Base-by-base conservation (phyloP, 2,329 filamentous ascomycete genomes). In the Aspergillus sp. region DNA sequence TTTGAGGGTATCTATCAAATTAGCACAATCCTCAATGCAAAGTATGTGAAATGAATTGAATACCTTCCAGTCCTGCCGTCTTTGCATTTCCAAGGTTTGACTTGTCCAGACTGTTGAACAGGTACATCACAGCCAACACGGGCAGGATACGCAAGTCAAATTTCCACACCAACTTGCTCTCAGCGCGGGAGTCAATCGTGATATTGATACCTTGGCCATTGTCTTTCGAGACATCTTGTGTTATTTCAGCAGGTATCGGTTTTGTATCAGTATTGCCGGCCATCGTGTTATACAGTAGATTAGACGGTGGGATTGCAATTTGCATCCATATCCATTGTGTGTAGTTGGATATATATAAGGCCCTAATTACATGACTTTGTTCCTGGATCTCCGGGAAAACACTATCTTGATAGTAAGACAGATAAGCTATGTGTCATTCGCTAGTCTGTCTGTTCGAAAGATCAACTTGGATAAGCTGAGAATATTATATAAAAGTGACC, bases 71-170 rank as follows among this genome's bases (percentile, higher is more conserved):
- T 2, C 55, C 55, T 2, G 57, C 60, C 3, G 60, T 62, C 47
- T 62, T 61, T 17, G 60, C 59, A 52, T 61, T 61, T 5, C 59
- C 59, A 22, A 65, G 46, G 42, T 74, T 75, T 41, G 61, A 63
- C 48, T 73, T 73, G 52, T 74, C 71, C 5, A 71, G 61, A 30
- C 65, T 65, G 56, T 74, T 74, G 63, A 76, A 78, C 2, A 80
- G 64, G 48, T 80, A 80, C 76, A 80, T 80, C 35, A 77, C 52
- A 0, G 77, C 74, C 7, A 80, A 60, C 41, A 79, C 69, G 3
- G 78, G 78, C 12, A 80, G 61, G 43, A 81, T 43, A 12, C 53
- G 59, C 17, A 61, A 55, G 35, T 62, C 60, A 53, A 80, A 76
- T 50, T 80, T 80, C 68, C 74, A 72, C 42, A 76, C 71, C 17